These are phyloP conservation scores for Sporobolomyces roseus DNA, from an alignment of 768 basidiomycete species.

Conservation along the genomic window DNA sequence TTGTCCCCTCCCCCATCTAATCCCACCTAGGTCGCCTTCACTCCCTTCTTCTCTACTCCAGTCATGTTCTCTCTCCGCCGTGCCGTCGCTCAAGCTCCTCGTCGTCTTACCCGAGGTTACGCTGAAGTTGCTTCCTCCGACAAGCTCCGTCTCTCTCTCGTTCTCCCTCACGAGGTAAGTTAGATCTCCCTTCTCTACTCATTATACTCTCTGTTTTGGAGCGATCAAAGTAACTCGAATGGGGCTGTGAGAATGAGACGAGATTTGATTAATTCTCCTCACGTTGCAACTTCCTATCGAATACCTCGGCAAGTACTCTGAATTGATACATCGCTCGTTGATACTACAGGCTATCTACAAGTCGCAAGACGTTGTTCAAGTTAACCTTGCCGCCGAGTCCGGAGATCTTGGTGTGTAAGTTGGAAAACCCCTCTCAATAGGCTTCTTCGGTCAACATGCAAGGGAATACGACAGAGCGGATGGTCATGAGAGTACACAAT, in stretches of 20 bases:
- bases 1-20: background rate
- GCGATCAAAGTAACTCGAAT: background rate
- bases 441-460: background rate
- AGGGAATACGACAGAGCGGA: too few species aligned
- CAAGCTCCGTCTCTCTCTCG: constrained; percentile 87
- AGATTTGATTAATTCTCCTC: background rate
- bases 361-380: constrained; percentile 87
- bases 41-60: background rate
- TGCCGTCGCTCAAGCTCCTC: constrained; percentile 34
- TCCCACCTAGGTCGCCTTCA: background rate
- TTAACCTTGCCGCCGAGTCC: constrained; percentile 86
- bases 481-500: too few species aligned
- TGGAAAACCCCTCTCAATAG: background rate
- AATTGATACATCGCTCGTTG: too few species aligned
- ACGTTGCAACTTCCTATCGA: too few species aligned
- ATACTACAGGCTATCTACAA: constrained; percentile 73
- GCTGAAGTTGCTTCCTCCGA: constrained; percentile 67
- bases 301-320: too few species aligned
- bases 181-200: background rate
- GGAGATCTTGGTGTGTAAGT: constrained; percentile 90
- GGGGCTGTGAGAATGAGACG: background rate
- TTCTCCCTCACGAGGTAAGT: constrained; percentile 87
- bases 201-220: too few species aligned
- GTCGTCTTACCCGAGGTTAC: constrained; percentile 71
- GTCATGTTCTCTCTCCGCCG: constrained; percentile 22